These are phyloP conservation scores for Neurospora sp. DNA, from an alignment of 495 filamentous ascomycete genomes.

Conservation along the genomic window DNA sequence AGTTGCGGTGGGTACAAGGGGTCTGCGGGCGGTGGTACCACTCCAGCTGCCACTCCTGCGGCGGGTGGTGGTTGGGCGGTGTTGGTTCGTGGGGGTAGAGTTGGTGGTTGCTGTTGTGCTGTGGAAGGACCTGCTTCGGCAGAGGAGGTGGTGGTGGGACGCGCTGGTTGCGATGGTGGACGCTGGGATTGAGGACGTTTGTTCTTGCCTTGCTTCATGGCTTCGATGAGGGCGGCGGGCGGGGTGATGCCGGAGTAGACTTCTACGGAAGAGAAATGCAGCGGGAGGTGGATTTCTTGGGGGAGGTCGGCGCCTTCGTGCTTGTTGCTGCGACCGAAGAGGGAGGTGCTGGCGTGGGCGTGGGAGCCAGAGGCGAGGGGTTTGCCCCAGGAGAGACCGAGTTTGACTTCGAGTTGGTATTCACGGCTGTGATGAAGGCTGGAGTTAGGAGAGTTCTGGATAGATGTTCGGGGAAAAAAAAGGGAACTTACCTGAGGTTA, in stretches of 20 bases:
- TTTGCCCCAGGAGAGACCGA: constrained; percentile 55
- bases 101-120: constrained; percentile 5
- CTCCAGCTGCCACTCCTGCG: constrained; percentile 7
- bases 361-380: constrained; percentile 5
- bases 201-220: constrained; percentile 38
- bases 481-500: constrained; percentile 50
- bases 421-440: constrained; percentile 31
- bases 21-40: constrained; percentile 12
- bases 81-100: constrained; percentile 7
- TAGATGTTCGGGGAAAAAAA: too few relatives aligned
- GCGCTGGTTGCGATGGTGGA: constrained; percentile 26
- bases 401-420: constrained; percentile 73
- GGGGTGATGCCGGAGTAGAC: constrained; percentile 90
- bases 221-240: constrained; percentile 62
- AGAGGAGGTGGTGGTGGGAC: constrained; percentile 15
- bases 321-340: constrained; percentile 6
- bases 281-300: constrained; percentile 62
- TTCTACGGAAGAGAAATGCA: constrained; percentile 61
- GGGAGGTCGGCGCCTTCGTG: constrained; percentile 32
- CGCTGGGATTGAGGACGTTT: constrained; percentile 3
- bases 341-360: neutral
- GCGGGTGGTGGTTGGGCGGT: constrained; percentile 14
- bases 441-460: neutral
- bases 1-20: constrained; percentile 40
- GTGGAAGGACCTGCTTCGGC: constrained; percentile 1